Evolutionary conservation across 2,329 filamentous ascomycete genomes (phyloP).

Genomic region (Juglanconis oblonga): DNA sequence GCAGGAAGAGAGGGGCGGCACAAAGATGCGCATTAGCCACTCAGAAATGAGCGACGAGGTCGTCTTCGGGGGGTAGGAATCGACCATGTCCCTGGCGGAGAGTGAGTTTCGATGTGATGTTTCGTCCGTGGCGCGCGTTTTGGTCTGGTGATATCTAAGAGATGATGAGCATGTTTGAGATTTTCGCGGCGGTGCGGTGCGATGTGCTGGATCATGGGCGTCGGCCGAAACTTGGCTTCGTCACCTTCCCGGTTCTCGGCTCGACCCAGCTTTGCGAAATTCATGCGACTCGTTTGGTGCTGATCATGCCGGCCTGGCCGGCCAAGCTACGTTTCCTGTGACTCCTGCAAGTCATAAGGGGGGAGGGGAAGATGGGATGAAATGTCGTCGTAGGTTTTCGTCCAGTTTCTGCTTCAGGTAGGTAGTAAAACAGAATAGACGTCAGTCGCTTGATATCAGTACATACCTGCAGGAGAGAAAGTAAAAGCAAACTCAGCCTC

Average conservation of each 20-base stretch:
- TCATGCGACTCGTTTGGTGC: not conserved
- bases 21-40: conserved; percentile 4
- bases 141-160: conserved; percentile 2
- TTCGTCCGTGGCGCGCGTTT: conserved; percentile 15
- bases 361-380: not conserved
- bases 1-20: not conserved
- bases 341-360: not conserved
- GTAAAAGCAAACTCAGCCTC: too few relatives aligned
- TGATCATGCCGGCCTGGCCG: not conserved
- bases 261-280: not conserved
- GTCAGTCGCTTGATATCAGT: too few relatives aligned
- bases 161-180: conserved; percentile 16
- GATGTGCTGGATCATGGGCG: too few relatives aligned
- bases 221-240: not conserved
- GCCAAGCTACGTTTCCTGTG: not conserved
- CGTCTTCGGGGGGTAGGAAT: not conserved
- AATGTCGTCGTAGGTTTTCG: not conserved
- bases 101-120: conserved; percentile 13
- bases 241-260: not conserved
- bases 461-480: too few relatives aligned
- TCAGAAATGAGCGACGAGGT: too few relatives aligned
- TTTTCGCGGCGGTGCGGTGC: not conserved
- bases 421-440: too few relatives aligned
- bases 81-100: not conserved
- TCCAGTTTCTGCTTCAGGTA: too few relatives aligned